phyloP scores from a whole-genome alignment of 2,329 filamentous ascomycete genomes.

The Trichophyton simii region DNA sequence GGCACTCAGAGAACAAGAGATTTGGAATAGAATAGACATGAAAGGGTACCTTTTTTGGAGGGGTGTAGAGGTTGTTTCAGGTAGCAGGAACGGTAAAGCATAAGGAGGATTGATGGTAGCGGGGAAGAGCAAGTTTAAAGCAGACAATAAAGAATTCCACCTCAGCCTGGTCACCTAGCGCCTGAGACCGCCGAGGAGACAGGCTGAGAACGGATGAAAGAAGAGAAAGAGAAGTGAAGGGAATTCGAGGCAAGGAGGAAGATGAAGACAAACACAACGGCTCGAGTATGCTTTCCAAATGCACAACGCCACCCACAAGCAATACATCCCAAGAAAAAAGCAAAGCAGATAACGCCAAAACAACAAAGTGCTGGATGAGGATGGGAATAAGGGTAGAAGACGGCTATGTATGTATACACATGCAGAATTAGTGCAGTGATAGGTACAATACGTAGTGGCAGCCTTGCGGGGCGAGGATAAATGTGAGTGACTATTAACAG shows the following conservation, averaged over 20 bases:
- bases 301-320: conserved; percentile 5
- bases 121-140: neutral
- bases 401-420: conserved; percentile 3
- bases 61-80: neutral
- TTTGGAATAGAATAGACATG: neutral
- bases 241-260: neutral
- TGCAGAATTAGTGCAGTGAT: neutral
- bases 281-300: conserved; percentile 5
- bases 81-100: neutral
- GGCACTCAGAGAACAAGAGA: conserved; percentile 2
- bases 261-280: neutral
- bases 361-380: neutral
- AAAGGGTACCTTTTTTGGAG: neutral
- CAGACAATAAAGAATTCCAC: neutral
- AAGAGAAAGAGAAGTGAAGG: neutral
- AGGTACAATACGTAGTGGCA: neutral
- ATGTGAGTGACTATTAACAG: conserved; percentile 2
- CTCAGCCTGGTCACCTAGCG: neutral
- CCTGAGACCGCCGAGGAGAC: neutral
- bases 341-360: conserved; percentile 7
- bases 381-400: neutral
- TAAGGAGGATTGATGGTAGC: neutral
- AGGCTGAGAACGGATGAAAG: neutral
- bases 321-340: conserved; percentile 4
- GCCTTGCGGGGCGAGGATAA: neutral